Percentiles rank a stretch among this genome's conserved stretches.
Conservation (phyloP, 305 asterid species). For the Solanum hybrid region DNA sequence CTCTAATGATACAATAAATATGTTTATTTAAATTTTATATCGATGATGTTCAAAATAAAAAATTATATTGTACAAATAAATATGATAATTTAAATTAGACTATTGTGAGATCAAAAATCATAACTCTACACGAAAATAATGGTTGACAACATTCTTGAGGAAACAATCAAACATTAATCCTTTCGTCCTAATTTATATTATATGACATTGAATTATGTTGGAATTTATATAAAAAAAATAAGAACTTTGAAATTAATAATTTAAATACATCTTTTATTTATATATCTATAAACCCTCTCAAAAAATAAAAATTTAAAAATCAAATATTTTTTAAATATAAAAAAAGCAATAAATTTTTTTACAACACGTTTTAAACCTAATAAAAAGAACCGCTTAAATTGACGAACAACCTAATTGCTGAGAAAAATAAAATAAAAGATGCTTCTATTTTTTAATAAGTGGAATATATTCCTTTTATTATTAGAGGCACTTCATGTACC, state of each 20-base stretch:
- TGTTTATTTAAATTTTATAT: not conserved
- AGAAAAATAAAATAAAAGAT: not conserved
- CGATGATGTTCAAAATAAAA: not conserved
- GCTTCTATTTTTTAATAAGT: not conserved
- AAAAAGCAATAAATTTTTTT: not conserved
- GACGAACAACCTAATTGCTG: not conserved
- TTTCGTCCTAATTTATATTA: not conserved
- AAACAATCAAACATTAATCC: not conserved
- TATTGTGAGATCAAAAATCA: not conserved
- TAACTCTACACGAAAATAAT: not conserved
- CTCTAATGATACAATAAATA: not conserved
- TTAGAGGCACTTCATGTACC: not conserved
- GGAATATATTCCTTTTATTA: not conserved
- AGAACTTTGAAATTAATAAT: not conserved
- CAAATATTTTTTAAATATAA: not conserved
- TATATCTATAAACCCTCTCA: not conserved
- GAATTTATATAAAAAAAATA: not conserved
- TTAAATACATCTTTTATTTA: not conserved
- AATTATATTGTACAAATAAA: not conserved
- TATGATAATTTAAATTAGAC: not conserved
- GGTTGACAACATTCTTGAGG: not conserved
- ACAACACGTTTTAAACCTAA: not conserved
- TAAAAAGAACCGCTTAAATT: not conserved
- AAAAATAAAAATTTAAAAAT: not conserved
- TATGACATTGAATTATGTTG: not conserved